Conservation (phyloP, 192 early-diverging fungal genomes). For the Backusella morwellensis region DNA sequence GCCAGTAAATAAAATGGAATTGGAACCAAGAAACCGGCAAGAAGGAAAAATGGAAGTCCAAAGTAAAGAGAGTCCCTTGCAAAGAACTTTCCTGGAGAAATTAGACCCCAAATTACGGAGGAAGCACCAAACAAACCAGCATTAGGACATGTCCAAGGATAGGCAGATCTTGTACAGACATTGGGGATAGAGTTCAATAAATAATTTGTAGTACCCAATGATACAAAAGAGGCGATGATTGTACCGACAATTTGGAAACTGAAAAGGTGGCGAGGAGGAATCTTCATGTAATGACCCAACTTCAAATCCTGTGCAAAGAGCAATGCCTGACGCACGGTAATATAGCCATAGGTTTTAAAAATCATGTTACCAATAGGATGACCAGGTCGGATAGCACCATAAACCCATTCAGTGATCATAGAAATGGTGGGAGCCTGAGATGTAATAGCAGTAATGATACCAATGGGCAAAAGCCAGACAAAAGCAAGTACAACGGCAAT, state of each 20-base stretch:
- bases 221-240: slow-evolving; percentile 66
- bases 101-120: slow-evolving; percentile 78
- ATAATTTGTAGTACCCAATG: slow-evolving; percentile 67
- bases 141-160: slow-evolving; percentile 66
- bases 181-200: slow-evolving; percentile 55
- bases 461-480: slow-evolving; percentile 59
- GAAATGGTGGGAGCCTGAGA: slow-evolving; percentile 55
- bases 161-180: slow-evolving; percentile 58
- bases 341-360: slow-evolving; percentile 69
- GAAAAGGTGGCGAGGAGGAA: slow-evolving; percentile 80
- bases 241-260: slow-evolving; percentile 75
- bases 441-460: slow-evolving; percentile 63
- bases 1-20: slow-evolving; percentile 67
- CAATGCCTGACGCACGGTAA: slow-evolving; percentile 59
- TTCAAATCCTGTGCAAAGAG: slow-evolving; percentile 67
- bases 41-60: slow-evolving; percentile 52
- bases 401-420: slow-evolving; percentile 69
- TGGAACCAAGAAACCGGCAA: slow-evolving; percentile 68
- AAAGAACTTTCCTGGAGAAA: slow-evolving; percentile 72
- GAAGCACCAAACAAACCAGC: slow-evolving; percentile 63
- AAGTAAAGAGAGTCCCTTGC: slow-evolving; percentile 44
- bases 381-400: slow-evolving; percentile 63
- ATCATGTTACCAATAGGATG: slow-evolving; percentile 61
- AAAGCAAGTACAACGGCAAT: slow-evolving; percentile 49
- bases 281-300: slow-evolving; percentile 81